A percentile compares a stretch with the other conserved stretches of the same genome.
Conservation (phyloP, 1,139 yeast genomes). For the Suhomyces taliae region DNA sequence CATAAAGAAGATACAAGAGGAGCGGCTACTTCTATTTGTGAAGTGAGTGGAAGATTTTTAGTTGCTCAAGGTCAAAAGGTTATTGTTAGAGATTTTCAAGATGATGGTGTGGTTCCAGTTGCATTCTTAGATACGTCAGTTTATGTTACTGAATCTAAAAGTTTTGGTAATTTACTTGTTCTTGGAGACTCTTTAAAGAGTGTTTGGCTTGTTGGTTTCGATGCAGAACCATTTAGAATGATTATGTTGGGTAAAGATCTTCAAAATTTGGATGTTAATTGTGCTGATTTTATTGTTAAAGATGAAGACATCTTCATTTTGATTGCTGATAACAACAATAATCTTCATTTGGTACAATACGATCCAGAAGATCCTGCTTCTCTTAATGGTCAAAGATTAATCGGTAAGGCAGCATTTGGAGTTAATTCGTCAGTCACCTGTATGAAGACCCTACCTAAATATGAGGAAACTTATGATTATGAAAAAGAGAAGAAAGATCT, state of each 20-base stretch:
- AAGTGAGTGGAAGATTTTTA: conserved; percentile 79
- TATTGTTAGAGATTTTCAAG: conserved; percentile 78
- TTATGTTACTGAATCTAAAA: conserved; percentile 75
- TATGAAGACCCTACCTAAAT: conserved; percentile 54
- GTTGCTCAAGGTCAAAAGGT: conserved; percentile 89
- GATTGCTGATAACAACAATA: conserved; percentile 68
- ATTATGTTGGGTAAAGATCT: conserved; percentile 75
- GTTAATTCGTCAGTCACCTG: conserved; percentile 62
- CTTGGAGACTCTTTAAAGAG: conserved; percentile 83
- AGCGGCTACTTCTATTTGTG: conserved; percentile 77
- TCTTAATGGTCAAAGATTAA: conserved; percentile 72
- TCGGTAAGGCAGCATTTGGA: conserved; percentile 71
- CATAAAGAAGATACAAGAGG: conserved; percentile 80
- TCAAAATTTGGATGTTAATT: conserved; percentile 57
- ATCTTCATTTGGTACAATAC: conserved; percentile 76
- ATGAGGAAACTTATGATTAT: conserved; percentile 26
- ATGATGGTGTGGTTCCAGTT: conserved; percentile 85
- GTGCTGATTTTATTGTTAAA: conserved; percentile 71
- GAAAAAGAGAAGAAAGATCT: conserved; percentile 14
- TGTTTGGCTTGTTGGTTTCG: conserved; percentile 83
- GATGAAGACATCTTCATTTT: conserved; percentile 68
- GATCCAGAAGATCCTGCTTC: conserved; percentile 92
- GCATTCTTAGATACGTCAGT: conserved; percentile 88
- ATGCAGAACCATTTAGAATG: conserved; percentile 93
- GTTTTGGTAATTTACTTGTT: conserved; percentile 75